Evolutionary conservation across 495 filamentous ascomycete genomes (phyloP).

Genomic region (Lasiosphaeria miniovina): DNA sequence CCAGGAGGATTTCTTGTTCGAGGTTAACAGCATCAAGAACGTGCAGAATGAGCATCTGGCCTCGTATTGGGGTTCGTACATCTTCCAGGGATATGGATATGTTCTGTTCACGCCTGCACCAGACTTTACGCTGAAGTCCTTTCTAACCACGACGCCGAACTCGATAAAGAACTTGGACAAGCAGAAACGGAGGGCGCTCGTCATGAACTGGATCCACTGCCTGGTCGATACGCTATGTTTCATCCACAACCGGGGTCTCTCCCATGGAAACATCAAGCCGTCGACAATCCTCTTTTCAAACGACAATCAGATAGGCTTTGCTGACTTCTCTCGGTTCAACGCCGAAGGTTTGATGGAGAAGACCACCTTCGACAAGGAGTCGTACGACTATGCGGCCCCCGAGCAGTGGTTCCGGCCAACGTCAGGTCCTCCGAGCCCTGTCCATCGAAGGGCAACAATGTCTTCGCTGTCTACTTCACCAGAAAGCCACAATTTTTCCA

Average conservation of each 20-base stretch:
- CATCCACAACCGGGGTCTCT: conserved; percentile 68
- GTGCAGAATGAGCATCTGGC: conserved; percentile 76
- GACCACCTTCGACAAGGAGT: conserved; percentile 64
- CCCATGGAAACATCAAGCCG: conserved; percentile 79
- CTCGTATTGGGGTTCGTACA: conserved; percentile 80
- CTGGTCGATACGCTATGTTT: conserved; percentile 72
- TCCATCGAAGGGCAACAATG: conserved; percentile 31
- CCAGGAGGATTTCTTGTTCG: conserved; percentile 64
- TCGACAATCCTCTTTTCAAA: conserved; percentile 75
- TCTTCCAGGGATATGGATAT: conserved; percentile 67
- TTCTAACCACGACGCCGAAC: conserved; percentile 65
- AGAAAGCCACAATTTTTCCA: conserved; percentile 36
- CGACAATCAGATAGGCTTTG: conserved; percentile 68
- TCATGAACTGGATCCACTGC: conserved; percentile 88
- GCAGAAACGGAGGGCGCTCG: conserved; percentile 59
- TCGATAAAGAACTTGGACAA: conserved; percentile 71
- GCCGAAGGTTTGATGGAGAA: conserved; percentile 41
- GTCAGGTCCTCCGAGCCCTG: conserved; percentile 26
- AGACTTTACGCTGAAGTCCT: conserved; percentile 73
- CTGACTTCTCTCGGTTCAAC: conserved; percentile 62
- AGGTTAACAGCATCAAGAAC: conserved; percentile 59
- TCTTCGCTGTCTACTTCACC: conserved; percentile 30
- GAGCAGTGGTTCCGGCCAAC: conserved; percentile 64
- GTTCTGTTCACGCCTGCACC: conserved; percentile 70
- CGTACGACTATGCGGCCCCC: conserved; percentile 84